Evolutionary conservation across 2,329 filamentous ascomycete species (phyloP).

Genomic region (Diaporthe citri): DNA sequence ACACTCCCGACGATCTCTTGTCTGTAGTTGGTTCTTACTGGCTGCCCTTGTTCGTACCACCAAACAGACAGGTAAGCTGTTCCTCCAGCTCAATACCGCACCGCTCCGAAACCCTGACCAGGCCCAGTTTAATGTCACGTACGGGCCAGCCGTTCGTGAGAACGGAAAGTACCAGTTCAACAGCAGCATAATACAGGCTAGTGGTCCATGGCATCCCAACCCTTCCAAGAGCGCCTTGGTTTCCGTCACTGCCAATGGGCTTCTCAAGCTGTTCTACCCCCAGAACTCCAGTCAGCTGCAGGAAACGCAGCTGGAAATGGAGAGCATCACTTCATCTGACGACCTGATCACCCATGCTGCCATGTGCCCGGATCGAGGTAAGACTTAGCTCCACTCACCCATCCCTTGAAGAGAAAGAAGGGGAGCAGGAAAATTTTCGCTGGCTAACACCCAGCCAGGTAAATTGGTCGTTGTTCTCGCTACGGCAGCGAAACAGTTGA

Average conservation of each 20-base stretch:
- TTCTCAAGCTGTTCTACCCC: constrained; percentile 81
- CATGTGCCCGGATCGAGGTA: constrained; percentile 80
- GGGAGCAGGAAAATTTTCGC: constrained; percentile 2
- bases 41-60: constrained; percentile 71
- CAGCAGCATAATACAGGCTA: constrained; percentile 72
- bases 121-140: constrained; percentile 59
- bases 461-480: constrained; percentile 75
- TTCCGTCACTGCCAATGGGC: constrained; percentile 80
- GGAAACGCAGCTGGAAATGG: constrained; percentile 80
- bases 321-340: constrained; percentile 78
- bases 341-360: constrained; percentile 86
- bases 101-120: constrained; percentile 9
- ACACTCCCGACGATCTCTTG: constrained; percentile 79
- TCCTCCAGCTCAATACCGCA: constrained; percentile 33
- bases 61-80: constrained; percentile 54
- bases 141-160: constrained; percentile 74
- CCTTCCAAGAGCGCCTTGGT: constrained; percentile 80
- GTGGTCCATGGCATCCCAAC: constrained; percentile 80
- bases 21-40: constrained; percentile 88
- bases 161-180: constrained; percentile 77
- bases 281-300: constrained; percentile 80
- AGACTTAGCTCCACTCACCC: constrained; percentile 42
- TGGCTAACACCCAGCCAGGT: constrained; percentile 52
- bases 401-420: neutral
- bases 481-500: constrained; percentile 78